These are phyloP conservation scores for Sanghuangporus weigelae DNA, from an alignment of 1,284 basidiomycete genomes.

Conservation along the genomic window DNA sequence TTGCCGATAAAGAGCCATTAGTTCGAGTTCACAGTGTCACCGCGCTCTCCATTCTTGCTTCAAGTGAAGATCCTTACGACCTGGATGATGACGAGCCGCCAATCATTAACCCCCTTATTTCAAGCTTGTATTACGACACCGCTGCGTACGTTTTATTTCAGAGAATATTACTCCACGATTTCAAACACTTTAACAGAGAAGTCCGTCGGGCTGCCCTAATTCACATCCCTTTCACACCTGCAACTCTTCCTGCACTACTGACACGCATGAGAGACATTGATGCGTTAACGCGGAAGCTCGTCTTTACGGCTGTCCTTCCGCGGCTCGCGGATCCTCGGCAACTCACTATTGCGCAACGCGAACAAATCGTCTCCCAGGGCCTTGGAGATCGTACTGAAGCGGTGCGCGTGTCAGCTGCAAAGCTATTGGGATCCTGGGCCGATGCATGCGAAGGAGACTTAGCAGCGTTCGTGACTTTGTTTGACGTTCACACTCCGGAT, in stretches of 20 bases:
- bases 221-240: slow-evolving; percentile 65
- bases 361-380: slow-evolving; percentile 75
- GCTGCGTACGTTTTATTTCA: slow-evolving; percentile 7
- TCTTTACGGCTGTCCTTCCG: slow-evolving; percentile 67
- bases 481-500: slow-evolving; percentile 48
- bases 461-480: slow-evolving; percentile 53
- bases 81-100: slow-evolving; percentile 17
- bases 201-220: slow-evolving; percentile 40
- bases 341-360: slow-evolving; percentile 72
- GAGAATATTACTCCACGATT: not conserved
- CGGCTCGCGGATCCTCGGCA: slow-evolving; percentile 58
- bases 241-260: slow-evolving; percentile 67
- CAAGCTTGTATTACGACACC: slow-evolving; percentile 8
- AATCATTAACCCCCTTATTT: slow-evolving; percentile 13
- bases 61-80: slow-evolving; percentile 17
- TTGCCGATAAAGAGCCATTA: slow-evolving; percentile 15
- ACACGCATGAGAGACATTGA: slow-evolving; percentile 86
- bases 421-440: slow-evolving; percentile 74
- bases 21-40: slow-evolving; percentile 10
- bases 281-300: slow-evolving; percentile 72
- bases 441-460: slow-evolving; percentile 37
- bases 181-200: slow-evolving; percentile 6
- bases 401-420: slow-evolving; percentile 77
- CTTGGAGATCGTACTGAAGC: slow-evolving; percentile 82
- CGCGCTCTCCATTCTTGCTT: slow-evolving; percentile 12